phyloP scores from a whole-genome alignment of 345 rosid species.

The Arabis hirsuta region DNA sequence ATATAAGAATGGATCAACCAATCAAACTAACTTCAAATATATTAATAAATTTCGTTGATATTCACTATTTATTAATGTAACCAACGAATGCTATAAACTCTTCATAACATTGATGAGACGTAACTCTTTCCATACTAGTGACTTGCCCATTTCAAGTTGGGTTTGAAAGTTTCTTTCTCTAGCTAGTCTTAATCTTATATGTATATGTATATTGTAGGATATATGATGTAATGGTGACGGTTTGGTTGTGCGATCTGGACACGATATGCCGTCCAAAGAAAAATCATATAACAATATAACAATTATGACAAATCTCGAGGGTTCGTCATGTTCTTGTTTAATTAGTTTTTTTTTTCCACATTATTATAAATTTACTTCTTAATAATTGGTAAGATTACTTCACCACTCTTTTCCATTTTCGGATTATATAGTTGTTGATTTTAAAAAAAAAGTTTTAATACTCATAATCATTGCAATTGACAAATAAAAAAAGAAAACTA shows the following conservation, averaged over 20 bases:
- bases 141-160: conserved; percentile 3
- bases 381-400: conserved; percentile 8
- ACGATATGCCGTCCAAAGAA: conserved; percentile 10
- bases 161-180: conserved; percentile 13
- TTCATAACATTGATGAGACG: conserved; percentile 9
- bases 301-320: conserved; percentile 21
- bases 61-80: not conserved
- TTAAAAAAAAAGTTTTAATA: not conserved
- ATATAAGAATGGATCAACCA: not conserved
- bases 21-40: not conserved
- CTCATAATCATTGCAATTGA: not conserved
- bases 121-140: not conserved
- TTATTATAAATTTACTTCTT: conserved; percentile 1
- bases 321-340: conserved; percentile 27
- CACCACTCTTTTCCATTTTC: conserved; percentile 8
- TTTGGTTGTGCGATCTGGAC: not conserved
- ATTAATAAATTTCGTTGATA: not conserved
- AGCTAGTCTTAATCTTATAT: not conserved
- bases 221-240: conserved; percentile 27
- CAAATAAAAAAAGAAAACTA: not conserved
- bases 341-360: not conserved
- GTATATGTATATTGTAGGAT: not conserved
- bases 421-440: not conserved
- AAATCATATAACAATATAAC: not conserved
- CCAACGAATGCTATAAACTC: not conserved